Base-by-base conservation (phyloP, 306 rosid genomes). In the Vicia faba region DNA sequence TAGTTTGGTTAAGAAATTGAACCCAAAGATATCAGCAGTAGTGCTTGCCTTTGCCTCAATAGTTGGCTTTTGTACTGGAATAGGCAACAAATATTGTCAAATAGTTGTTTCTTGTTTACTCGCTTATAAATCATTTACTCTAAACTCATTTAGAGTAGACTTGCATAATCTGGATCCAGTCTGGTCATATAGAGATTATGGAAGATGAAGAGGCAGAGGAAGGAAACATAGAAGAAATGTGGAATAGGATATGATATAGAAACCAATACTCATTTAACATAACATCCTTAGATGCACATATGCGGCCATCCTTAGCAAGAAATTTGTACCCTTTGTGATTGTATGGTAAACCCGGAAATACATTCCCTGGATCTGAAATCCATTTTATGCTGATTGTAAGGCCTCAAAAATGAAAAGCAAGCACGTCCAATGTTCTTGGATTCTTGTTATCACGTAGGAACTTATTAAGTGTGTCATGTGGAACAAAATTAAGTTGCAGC, bases 331-430 rank as follows among this genome's bases (percentile, higher is more conserved):
- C 55, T 49, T 16, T 49, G 55, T 49, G 55, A 49, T 49, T 18
- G 55, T 49, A 2, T 45, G 20, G 15, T 45, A 13, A 49, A 49
- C 23, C 55, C 25, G 13, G 14, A 49, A 49, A 49, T 18, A 48
- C 55, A 9, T 12, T 48, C 55, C 26, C 16, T 18, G 55, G 55
- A 8, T 49, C 55, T 49, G 55, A 49, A 49, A 49, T 49, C 28
- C 28, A 49, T 18, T 49, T 18, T 49, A 49, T 8, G 12, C 36
- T 31, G 36, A 31, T 49, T 8, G 28, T 18, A 49, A 18, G 55
- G 13, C 11, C 13, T 49, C 2, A 1, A 49, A 49, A 49, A 49
- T 49, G 13, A 49, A 18, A 18, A 18, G 55, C 55, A 49, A 49
- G 55, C 28, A 18, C 0, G 5, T 18, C 26, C 50, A n/a, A 44